Evolutionary conservation across 805 yeast species (phyloP).

Genomic region (Jamesozyma hellenica): DNA sequence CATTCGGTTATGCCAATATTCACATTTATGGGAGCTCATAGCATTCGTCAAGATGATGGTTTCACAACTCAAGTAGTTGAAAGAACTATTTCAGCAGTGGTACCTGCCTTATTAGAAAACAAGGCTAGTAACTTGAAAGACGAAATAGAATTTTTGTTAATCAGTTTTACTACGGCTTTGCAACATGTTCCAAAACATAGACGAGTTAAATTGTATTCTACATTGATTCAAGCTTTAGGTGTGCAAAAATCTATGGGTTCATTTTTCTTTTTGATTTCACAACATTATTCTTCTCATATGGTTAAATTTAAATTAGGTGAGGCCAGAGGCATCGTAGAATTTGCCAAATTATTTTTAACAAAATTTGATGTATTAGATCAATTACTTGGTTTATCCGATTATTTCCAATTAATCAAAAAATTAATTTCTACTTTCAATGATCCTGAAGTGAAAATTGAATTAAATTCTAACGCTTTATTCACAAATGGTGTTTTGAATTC

Average conservation of each 20-base stretch:
- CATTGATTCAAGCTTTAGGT: constrained; percentile 69
- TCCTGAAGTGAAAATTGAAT: constrained; percentile 32
- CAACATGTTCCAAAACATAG: constrained; percentile 95
- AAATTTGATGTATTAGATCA: constrained; percentile 62
- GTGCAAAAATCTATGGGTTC: constrained; percentile 55
- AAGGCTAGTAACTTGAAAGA: constrained; percentile 35
- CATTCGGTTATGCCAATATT: constrained; percentile 99
- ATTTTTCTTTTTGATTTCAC: constrained; percentile 69
- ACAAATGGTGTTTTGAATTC: constrained; percentile 49
- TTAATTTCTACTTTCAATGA: constrained; percentile 31
- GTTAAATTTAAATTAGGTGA: constrained; percentile 54
- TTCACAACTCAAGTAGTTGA: constrained; percentile 87
- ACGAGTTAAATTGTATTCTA: constrained; percentile 72
- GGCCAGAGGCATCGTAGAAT: constrained; percentile 58
- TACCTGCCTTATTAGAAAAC: constrained; percentile 70
- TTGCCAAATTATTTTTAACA: constrained; percentile 58
- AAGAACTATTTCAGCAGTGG: constrained; percentile 78
- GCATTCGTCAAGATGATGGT: constrained; percentile 93
- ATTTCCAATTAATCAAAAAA: constrained; percentile 31
- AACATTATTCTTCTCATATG: constrained; percentile 53
- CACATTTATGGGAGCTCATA: constrained; percentile 98
- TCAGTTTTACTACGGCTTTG: constrained; percentile 90
- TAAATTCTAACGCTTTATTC: constrained; percentile 49
- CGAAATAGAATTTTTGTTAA: constrained; percentile 73
- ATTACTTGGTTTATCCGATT: constrained; percentile 43